Conservation (phyloP, 2,329 filamentous ascomycete genomes). For the Periconia macrospinosa region DNA sequence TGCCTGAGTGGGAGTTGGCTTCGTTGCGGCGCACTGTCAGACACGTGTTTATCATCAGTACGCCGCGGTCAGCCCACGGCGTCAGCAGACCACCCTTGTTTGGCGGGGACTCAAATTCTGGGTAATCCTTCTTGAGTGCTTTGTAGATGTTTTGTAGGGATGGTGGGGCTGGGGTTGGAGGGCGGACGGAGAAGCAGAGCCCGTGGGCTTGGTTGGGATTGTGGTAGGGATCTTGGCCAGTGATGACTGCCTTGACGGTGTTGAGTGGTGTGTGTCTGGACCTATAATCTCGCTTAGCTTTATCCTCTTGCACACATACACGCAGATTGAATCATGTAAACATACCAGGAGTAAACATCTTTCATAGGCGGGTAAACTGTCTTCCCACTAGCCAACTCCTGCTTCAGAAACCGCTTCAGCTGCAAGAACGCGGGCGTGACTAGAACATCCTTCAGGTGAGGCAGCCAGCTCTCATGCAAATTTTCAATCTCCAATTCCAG, state of each 20-base stretch:
- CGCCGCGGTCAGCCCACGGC: conserved; percentile 91
- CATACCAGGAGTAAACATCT: conserved; percentile 93
- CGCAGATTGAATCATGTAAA: neutral
- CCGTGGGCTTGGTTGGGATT: conserved; percentile 95
- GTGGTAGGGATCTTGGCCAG: conserved; percentile 98
- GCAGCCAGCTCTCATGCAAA: conserved; percentile 87
- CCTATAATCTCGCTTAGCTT: conserved; percentile 55
- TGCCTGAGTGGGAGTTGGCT: conserved; percentile 80
- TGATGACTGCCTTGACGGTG: conserved; percentile 86
- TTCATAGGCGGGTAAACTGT: conserved; percentile 85
- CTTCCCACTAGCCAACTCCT: conserved; percentile 71
- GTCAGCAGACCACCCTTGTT: conserved; percentile 81
- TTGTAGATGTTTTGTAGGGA: conserved; percentile 94
- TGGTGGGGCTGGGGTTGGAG: conserved; percentile 84
- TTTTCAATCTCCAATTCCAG: conserved; percentile 90
- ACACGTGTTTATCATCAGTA: conserved; percentile 92
- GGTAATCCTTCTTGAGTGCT: conserved; percentile 85
- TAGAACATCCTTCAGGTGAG: conserved; percentile 84
- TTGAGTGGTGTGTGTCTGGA: conserved; percentile 88
- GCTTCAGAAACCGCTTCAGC: conserved; percentile 83
- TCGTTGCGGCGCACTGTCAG: conserved; percentile 89
- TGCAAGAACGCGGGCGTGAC: conserved; percentile 77
- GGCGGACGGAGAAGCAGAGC: conserved; percentile 90
- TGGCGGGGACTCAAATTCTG: conserved; percentile 72
- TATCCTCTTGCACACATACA: neutral